Percentiles rank a stretch among this genome's conserved stretches.
These are phyloP conservation scores for Spathaspora hagerdaliae DNA, from an alignment of 805 yeast species.

Conservation along the genomic window DNA sequence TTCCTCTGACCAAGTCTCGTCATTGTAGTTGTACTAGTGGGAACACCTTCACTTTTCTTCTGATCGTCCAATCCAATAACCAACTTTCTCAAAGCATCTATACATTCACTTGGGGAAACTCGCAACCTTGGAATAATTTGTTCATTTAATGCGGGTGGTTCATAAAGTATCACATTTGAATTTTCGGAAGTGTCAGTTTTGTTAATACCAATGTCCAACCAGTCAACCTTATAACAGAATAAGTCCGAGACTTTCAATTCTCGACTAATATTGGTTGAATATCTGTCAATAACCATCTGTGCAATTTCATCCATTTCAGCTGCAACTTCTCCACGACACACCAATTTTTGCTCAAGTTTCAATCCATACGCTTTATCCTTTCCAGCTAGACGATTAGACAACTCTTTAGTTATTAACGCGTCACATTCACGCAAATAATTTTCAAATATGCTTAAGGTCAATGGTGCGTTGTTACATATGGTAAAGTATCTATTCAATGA, in stretches of 20 bases:
- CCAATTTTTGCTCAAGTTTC: slow-evolving; percentile 55
- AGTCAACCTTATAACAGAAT: slow-evolving; percentile 60
- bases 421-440: slow-evolving; percentile 59
- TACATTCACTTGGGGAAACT: slow-evolving; percentile 18
- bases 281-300: slow-evolving; percentile 44
- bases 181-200: background rate
- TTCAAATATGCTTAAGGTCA: slow-evolving; percentile 55
- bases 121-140: slow-evolving; percentile 17
- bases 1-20: slow-evolving; percentile 1
- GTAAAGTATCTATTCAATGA: slow-evolving; percentile 48
- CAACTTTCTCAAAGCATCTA: slow-evolving; percentile 37
- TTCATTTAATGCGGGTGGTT: background rate
- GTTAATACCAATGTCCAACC: slow-evolving; percentile 49
- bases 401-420: slow-evolving; percentile 28
- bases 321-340: slow-evolving; percentile 60
- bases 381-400: slow-evolving; percentile 14
- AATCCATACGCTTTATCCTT: slow-evolving; percentile 31
- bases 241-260: slow-evolving; percentile 50
- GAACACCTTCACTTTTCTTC: background rate
- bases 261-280: slow-evolving; percentile 37
- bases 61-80: slow-evolving; percentile 16
- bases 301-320: slow-evolving; percentile 38
- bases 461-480: slow-evolving; percentile 48
- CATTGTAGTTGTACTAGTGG: background rate
- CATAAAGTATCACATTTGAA: slow-evolving; percentile 1